Base-by-base conservation (phyloP, 208 protist genomes). In the Trypanosoma vivax region DNA sequence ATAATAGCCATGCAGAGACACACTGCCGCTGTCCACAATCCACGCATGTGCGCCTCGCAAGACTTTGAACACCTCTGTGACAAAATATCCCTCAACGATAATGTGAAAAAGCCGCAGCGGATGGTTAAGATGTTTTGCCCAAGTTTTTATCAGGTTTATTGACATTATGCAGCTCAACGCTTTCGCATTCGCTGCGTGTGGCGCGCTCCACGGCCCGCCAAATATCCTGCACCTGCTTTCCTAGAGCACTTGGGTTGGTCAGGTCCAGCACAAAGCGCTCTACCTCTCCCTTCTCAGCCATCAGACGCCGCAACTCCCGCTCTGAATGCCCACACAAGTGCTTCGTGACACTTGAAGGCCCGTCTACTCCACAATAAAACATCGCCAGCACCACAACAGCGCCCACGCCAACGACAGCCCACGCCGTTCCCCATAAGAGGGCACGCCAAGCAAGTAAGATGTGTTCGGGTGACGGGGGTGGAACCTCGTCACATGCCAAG, bases 211-310 rank as follows among this genome's bases (percentile, higher is more conserved):
- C 51, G 5, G 48, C 51, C 11, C 50, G 11, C 79, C 76, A 93
- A 29, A 86, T 71, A 10, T 85, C 67, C 34, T 69, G 53, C 7
- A 81, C 40, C 52, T 90, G 79, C 41, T 66, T 34, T 34, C 72
- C 60, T 9, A 76, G 65, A 30, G 66, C 53, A 0, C 71, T 33
- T 0, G 73, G 79, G 29, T 77, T 71, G 1, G 79, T 70, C 7
- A 93, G 52, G 40, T 93, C 81, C 24, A 93, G 54, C 25, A 76
- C 71, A 49, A 76, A 88, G 61, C 87, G 72, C 54, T 42, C 50
- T 43, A 82, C 69, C 13, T 61, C 49, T 9, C 53, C 57, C 10
- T 57, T 64, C 7, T 34, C 60, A 14, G 35, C 47, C 18, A 52
- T 52, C 19, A 86, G 59, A 1, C 60, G 69, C 3, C 33, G 51